Conservation (phyloP, 2,329 filamentous ascomycete genomes). For the Xylariomycetidae sp. region DNA sequence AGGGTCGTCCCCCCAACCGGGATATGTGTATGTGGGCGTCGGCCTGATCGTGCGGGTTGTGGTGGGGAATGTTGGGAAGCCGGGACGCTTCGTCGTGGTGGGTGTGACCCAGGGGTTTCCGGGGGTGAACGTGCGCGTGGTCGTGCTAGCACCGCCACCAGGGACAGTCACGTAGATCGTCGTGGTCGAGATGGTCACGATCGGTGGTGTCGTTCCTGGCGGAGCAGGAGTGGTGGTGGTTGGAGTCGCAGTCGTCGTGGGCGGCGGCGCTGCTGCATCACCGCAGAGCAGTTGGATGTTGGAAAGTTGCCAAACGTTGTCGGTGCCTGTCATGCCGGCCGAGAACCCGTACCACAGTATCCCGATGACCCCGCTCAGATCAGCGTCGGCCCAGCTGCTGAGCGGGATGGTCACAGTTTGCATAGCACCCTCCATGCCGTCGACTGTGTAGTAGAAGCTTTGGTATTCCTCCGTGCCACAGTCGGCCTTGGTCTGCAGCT, state of each 20-base stretch:
- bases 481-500: slow-evolving; percentile 20
- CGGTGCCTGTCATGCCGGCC: slow-evolving; percentile 18
- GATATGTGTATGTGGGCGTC: slow-evolving; percentile 6
- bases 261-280: slow-evolving; percentile 10
- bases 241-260: slow-evolving; percentile 5
- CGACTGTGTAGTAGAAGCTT: slow-evolving; percentile 39
- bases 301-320: slow-evolving; percentile 43
- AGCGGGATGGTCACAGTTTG: slow-evolving; percentile 47
- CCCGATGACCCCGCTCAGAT: slow-evolving; percentile 40
- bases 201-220: neutral
- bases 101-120: neutral
- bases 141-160: neutral
- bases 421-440: slow-evolving; percentile 39
- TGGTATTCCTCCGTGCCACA: slow-evolving; percentile 17
- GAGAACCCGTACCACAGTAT: slow-evolving; percentile 33
- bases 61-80: neutral
- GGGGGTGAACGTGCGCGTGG: neutral
- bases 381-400: slow-evolving; percentile 39
- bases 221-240: slow-evolving; percentile 4
- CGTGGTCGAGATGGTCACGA: neutral
- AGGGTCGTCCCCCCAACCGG: slow-evolving; percentile 12
- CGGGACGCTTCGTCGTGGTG: neutral
- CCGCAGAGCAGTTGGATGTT: slow-evolving; percentile 40
- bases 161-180: neutral
- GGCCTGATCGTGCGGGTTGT: slow-evolving; percentile 1